Evolutionary conservation across 345 rosid species (phyloP), one percentile per base, ranked within the genome.

Genomic region (Garcia nutans): DNA sequence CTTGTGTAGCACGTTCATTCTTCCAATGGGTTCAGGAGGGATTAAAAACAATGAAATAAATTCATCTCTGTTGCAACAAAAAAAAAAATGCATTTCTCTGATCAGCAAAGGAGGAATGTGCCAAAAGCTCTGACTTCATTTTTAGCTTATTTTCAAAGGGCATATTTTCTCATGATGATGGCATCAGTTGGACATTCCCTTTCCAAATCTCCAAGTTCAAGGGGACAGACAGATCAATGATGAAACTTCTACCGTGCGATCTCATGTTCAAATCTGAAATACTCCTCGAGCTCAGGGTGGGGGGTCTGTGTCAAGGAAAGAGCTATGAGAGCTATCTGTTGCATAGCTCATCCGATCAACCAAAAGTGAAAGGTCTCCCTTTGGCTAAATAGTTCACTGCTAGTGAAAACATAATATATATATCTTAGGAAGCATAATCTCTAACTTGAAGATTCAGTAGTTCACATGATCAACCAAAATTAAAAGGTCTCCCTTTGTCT

Each of bases 381-480:
- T 65, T 41, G 23, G 42, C 50, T 24, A 65, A 41, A 33, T 0
- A 37, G 41, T 45, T 24, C 52, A 31, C 24, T 11, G 10, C 23
- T 10, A 15, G 1, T 10, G 23, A 56, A 58, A 5, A 58, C 3
- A 9, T 55, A 0, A 44, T 2, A 1, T 4, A 37, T 42, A 23
- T 42, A 45, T 10, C n/a, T 6, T 47, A 3, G 45, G 33, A 33
- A 44, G 73, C 20, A 58, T 19, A 68, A 52, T 24, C 31, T 45
- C 76, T 84, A 87, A 89, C 98, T 85, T 93, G 98, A 91, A 93
- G 98, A 49, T 97, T 96, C 82, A 92, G 84, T 37, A 65, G 50
- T 12, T 20, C 69, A 65, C n/a, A 15, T 10, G 37, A 65, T 33
- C 10, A 37, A 10, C 26, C 17, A 62, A 42, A 65, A 33, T 3